Evolutionary conservation across 2,329 filamentous ascomycete genomes (phyloP).

Genomic region (Fusarium compactum): DNA sequence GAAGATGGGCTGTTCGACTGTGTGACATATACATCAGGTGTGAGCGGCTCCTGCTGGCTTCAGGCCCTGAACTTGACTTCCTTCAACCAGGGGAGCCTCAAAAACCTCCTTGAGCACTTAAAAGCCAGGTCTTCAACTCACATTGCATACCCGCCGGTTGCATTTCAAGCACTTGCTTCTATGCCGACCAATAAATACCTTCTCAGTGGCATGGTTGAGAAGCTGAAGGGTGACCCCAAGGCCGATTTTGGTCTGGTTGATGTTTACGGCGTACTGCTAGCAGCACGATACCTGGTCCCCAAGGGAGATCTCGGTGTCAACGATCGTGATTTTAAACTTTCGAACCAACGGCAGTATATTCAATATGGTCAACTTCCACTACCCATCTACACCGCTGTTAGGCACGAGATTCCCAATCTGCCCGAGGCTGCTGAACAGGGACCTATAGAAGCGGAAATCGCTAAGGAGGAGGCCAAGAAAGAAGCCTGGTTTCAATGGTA

Average conservation of each 20-base stretch:
- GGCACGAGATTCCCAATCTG: constrained; percentile 88
- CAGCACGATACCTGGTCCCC: constrained; percentile 84
- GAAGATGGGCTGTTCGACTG: constrained; percentile 94
- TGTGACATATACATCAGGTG: constrained; percentile 92
- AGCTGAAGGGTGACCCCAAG: constrained; percentile 77
- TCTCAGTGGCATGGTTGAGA: constrained; percentile 89
- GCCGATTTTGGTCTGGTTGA: constrained; percentile 93
- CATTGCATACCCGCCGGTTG: constrained; percentile 90
- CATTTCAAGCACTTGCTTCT: constrained; percentile 83
- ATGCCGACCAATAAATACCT: constrained; percentile 95
- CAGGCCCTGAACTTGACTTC: constrained; percentile 85
- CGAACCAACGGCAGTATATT: constrained; percentile 82
- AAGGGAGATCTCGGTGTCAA: constrained; percentile 81
- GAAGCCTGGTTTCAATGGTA: constrained; percentile 99
- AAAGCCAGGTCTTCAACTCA: constrained; percentile 88
- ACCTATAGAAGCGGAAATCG: constrained; percentile 47
- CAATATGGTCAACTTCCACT: constrained; percentile 84
- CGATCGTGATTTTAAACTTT: constrained; percentile 87
- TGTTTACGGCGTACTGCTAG: constrained; percentile 88
- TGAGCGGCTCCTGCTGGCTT: constrained; percentile 96
- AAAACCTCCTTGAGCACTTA: constrained; percentile 81
- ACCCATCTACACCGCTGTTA: constrained; percentile 94
- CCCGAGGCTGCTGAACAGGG: constrained; percentile 51
- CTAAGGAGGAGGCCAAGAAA: constrained; percentile 62
- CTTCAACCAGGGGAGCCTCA: constrained; percentile 75